phyloP scores from a whole-genome alignment of 2,329 filamentous ascomycete species.

The Mycosphaerella sp. region DNA sequence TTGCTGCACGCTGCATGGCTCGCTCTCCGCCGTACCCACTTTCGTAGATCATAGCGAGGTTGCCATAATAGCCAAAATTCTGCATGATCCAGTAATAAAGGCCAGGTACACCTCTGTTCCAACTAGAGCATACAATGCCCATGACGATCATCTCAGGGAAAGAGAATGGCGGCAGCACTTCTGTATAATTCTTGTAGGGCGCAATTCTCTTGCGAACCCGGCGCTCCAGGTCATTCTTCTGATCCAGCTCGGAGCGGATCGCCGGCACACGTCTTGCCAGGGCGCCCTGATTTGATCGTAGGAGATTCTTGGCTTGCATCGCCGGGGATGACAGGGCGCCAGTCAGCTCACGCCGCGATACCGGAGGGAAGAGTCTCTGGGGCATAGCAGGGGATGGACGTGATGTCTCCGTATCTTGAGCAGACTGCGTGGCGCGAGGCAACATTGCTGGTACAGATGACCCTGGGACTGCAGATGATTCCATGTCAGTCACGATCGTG shows the following conservation, averaged over 20 bases:
- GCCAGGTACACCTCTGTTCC: neutral
- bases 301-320: too few species aligned
- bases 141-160: conserved; percentile 5
- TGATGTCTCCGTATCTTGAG: too few species aligned
- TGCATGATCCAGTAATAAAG: conserved; percentile 3
- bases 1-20: neutral
- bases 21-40: neutral
- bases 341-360: too few species aligned
- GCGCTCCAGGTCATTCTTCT: neutral
- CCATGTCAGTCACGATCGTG: too few species aligned
- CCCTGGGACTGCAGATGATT: too few species aligned
- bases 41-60: neutral
- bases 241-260: neutral
- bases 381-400: too few species aligned
- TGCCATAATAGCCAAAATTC: neutral
- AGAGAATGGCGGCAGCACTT: conserved; percentile 1
- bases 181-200: neutral
- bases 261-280: neutral
- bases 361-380: too few species aligned
- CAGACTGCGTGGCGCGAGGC: too few species aligned
- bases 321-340: too few species aligned
- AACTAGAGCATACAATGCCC: neutral
- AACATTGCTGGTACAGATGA: too few species aligned
- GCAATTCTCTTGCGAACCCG: neutral
- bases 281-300: too few species aligned